Evolutionary conservation across 2,329 filamentous ascomycete genomes (phyloP).

Genomic region (Onygenales sp.): DNA sequence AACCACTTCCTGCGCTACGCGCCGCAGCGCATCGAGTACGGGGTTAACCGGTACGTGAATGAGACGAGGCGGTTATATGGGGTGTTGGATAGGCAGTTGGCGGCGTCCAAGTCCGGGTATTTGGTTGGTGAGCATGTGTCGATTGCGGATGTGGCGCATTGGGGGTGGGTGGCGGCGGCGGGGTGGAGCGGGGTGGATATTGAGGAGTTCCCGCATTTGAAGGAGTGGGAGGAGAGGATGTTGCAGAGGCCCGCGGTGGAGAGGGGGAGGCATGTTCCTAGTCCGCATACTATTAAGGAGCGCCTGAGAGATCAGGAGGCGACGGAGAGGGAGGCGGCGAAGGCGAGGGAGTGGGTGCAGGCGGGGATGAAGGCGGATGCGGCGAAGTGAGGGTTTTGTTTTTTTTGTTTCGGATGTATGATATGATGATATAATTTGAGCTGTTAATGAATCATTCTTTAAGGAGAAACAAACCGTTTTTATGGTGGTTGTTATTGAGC

Average conservation of each 20-base stretch:
- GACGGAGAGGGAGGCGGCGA: conserved; percentile 46
- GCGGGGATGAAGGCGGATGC: conserved; percentile 59
- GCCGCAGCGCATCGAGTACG: conserved; percentile 72
- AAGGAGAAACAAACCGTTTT: too few species aligned
- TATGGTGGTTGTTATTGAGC: too few species aligned
- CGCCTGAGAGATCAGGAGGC: conserved; percentile 47
- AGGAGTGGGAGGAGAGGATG: conserved; percentile 68
- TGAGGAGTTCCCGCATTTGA: conserved; percentile 63
- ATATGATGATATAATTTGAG: too few species aligned
- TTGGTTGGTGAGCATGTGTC: conserved; percentile 40
- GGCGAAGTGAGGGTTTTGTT: conserved; percentile 30
- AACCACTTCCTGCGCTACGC: conserved; percentile 81
- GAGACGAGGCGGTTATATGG: conserved; percentile 76
- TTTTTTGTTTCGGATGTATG: not conserved
- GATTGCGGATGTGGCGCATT: conserved; percentile 66
- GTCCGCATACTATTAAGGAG: conserved; percentile 52
- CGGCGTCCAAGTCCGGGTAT: conserved; percentile 39
- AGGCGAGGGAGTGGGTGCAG: conserved; percentile 56
- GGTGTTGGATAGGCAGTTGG: conserved; percentile 64
- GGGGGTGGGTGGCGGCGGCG: conserved; percentile 62
- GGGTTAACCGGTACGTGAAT: conserved; percentile 70
- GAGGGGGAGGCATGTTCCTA: conserved; percentile 65
- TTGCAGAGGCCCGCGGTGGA: conserved; percentile 60
- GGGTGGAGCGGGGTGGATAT: conserved; percentile 58
- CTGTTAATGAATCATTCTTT: too few species aligned